These are phyloP conservation scores for Rhododendron henanense DNA, from an alignment of 148 eudicot species.

Conservation along the genomic window DNA sequence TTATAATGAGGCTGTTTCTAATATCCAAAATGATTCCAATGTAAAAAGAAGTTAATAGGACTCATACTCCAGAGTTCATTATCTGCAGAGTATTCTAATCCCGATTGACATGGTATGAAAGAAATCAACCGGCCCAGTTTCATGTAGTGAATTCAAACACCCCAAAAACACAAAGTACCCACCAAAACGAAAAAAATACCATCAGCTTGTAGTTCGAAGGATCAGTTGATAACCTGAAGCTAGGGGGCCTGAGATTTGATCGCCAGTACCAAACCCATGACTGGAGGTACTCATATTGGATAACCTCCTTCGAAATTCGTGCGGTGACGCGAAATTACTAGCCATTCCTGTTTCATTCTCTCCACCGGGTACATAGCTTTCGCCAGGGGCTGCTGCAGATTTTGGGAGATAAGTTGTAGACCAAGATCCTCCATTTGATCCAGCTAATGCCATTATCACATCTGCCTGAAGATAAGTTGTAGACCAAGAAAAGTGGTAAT, in stretches of 20 bases:
- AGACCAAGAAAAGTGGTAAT: conserved; percentile 10
- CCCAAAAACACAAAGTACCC: not conserved
- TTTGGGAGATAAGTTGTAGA: conserved; percentile 48
- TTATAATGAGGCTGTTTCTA: not conserved
- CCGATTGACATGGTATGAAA: not conserved
- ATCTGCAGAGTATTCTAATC: not conserved
- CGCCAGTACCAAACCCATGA: conserved; percentile 30
- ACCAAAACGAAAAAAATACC: not conserved
- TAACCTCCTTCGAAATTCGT: conserved; percentile 30
- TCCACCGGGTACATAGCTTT: conserved; percentile 19
- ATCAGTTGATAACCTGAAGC: conserved; percentile 15
- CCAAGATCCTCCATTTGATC: conserved; percentile 90
- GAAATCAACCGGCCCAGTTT: not conserved
- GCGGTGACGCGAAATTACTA: conserved; percentile 17
- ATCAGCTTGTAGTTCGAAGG: not conserved
- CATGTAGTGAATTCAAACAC: not conserved
- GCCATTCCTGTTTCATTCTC: conserved; percentile 32
- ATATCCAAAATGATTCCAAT: not conserved
- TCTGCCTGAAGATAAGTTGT: conserved; percentile 51
- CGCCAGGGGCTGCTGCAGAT: conserved; percentile 27
- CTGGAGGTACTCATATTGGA: conserved; percentile 19
- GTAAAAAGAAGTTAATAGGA: not conserved
- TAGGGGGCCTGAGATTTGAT: conserved; percentile 13
- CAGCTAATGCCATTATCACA: conserved; percentile 69
- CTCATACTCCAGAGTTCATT: not conserved